Conservation (phyloP, 192 early-diverging fungal species). For the Coemansia umbellata region DNA sequence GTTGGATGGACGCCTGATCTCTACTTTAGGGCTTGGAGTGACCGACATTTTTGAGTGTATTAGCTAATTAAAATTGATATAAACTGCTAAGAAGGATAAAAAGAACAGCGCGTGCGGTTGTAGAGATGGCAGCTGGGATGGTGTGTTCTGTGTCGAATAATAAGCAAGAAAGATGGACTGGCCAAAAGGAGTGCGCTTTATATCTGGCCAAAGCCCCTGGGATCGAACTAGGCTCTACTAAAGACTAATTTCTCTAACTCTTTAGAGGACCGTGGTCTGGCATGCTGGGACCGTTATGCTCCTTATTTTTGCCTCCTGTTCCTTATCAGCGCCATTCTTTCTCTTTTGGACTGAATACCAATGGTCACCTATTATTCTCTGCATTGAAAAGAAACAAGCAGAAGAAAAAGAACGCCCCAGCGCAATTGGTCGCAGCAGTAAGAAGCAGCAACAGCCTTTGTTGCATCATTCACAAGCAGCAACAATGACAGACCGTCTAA, state of each 20-base stretch:
- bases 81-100: not conserved
- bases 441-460: not conserved
- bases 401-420: not conserved
- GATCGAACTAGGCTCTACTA: not conserved
- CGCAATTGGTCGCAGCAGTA: not conserved
- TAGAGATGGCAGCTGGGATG: not conserved
- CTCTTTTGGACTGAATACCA: no score
- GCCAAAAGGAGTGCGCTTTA: not conserved
- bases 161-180: not conserved
- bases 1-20: not conserved
- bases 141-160: not conserved
- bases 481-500: not conserved
- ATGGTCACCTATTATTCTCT: no score
- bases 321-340: no score
- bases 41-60: not conserved
- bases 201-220: not conserved
- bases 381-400: not conserved
- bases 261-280: constrained; percentile 2
- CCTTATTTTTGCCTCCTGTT: not conserved
- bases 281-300: not conserved
- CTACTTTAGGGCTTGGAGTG: not conserved
- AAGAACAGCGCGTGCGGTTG: not conserved
- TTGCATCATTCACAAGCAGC: not conserved
- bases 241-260: not conserved
- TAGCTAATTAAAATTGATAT: not conserved